Conservation (phyloP, 345 rosid genomes). For the Gossypium bickii region DNA sequence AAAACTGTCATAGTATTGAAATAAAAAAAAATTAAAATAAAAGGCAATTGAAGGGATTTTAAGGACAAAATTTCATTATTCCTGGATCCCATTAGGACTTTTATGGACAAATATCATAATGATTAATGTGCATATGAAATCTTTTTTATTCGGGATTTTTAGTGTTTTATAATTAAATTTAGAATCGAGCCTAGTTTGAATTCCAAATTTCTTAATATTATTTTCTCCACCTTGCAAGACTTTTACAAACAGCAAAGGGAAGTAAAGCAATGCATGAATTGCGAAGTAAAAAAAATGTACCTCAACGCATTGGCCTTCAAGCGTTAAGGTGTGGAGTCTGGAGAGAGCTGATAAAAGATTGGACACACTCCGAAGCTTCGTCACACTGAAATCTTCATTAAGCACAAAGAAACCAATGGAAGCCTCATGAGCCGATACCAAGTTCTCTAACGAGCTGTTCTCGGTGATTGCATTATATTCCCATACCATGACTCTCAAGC, state of each 20-base stretch:
- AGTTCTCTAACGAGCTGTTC: conserved; percentile 37
- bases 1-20: too few relatives aligned
- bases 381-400: conserved; percentile 28
- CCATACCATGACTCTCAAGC: conserved; percentile 46
- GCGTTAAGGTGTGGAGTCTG: conserved; percentile 38
- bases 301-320: conserved; percentile 62
- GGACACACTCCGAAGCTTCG: conserved; percentile 37
- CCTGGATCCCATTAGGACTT: too few relatives aligned
- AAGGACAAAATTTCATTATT: too few relatives aligned
- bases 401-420: conserved; percentile 39
- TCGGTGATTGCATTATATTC: conserved; percentile 40
- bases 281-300: conserved; percentile 26
- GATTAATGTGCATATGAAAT: background rate
- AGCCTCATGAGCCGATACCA: conserved; percentile 41
- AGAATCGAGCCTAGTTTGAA: too few relatives aligned
- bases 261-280: background rate
- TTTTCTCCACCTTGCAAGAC: too few relatives aligned
- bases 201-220: too few relatives aligned
- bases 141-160: too few relatives aligned
- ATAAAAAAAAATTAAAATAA: too few relatives aligned
- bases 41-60: too few relatives aligned
- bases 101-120: background rate
- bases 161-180: too few relatives aligned
- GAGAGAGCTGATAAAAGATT: conserved; percentile 50
- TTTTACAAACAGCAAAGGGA: background rate